Conservation (phyloP, 2,329 filamentous ascomycete genomes). For the Colletotrichum trifolii region DNA sequence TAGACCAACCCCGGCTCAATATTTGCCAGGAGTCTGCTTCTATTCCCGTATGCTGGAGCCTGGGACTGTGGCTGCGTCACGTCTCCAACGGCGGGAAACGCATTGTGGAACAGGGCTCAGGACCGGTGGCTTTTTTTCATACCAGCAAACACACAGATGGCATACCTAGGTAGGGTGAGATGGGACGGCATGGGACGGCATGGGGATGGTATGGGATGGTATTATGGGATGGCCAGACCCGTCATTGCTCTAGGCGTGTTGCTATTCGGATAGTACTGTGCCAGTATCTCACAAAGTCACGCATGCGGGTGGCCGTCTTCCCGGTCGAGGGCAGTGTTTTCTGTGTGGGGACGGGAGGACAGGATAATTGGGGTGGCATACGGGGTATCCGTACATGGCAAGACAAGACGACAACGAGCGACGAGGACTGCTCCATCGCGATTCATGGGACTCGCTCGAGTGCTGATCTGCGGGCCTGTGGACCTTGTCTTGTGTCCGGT, state of each 20-base stretch:
- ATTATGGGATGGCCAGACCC: background rate
- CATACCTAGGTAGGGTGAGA: too few species aligned
- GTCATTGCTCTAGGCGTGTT: constrained; percentile 5
- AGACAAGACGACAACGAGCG: background rate
- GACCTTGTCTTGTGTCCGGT: constrained; percentile 8
- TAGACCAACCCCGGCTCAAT: background rate
- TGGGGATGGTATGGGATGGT: too few species aligned
- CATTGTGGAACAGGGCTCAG: constrained; percentile 4
- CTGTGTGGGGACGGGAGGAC: background rate
- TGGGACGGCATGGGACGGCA: too few species aligned
- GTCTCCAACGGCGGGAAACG: background rate
- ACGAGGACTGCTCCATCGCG: constrained; percentile 1
- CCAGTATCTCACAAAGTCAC: background rate
- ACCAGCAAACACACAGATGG: too few species aligned
- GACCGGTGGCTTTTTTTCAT: background rate
- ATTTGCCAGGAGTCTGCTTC: background rate
- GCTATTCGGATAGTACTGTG: background rate
- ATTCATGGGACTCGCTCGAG: constrained; percentile 13
- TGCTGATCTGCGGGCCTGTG: constrained; percentile 28
- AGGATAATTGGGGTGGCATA: constrained; percentile 11
- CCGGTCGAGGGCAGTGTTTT: too few species aligned
- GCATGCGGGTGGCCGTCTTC: constrained; percentile 4
- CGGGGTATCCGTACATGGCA: background rate
- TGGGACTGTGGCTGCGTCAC: constrained; percentile 2
- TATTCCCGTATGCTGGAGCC: constrained; percentile 1